Percentiles rank a stretch among this genome's conserved stretches.
Conservation (phyloP, 148 eudicot genomes). For the Persicaria tinctoria region DNA sequence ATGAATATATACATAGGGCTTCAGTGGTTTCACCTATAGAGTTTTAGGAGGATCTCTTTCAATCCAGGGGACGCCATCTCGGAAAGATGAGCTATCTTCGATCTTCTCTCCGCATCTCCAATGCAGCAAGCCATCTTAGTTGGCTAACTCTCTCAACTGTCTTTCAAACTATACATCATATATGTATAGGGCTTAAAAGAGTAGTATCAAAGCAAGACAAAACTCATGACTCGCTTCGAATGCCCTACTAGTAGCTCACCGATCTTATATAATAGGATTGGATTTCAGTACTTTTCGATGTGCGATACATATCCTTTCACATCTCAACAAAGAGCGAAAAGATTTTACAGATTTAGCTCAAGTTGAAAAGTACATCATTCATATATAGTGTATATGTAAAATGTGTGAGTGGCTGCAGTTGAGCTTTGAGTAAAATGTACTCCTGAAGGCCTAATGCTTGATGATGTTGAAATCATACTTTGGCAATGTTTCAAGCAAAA, state of each 20-base stretch:
- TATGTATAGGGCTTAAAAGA: background rate
- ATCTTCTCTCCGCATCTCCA: background rate
- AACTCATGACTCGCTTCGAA: no score
- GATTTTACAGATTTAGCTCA: no score
- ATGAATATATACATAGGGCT: background rate
- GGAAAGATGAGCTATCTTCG: background rate
- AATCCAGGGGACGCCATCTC: constrained; percentile 11
- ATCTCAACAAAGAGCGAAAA: no score
- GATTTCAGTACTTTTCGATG: no score
- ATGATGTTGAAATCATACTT: background rate
- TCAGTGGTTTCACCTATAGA: background rate
- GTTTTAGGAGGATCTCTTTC: constrained; percentile 11
- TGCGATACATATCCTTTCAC: no score
- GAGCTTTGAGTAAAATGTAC: constrained; percentile 8
- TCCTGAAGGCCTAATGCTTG: background rate
- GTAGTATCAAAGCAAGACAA: no score
- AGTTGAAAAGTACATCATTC: background rate
- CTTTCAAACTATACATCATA: background rate
- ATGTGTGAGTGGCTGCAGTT: background rate
- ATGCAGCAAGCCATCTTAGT: background rate
- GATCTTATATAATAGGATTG: no score
- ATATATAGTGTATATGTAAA: background rate
- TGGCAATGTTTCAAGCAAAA: constrained; percentile 14
- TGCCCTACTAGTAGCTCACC: no score
- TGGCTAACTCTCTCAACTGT: background rate